A percentile compares a stretch with the other conserved stretches of the same genome.
Conservation (phyloP, 2,329 filamentous ascomycete genomes). For the Trichoderma simmonsii region DNA sequence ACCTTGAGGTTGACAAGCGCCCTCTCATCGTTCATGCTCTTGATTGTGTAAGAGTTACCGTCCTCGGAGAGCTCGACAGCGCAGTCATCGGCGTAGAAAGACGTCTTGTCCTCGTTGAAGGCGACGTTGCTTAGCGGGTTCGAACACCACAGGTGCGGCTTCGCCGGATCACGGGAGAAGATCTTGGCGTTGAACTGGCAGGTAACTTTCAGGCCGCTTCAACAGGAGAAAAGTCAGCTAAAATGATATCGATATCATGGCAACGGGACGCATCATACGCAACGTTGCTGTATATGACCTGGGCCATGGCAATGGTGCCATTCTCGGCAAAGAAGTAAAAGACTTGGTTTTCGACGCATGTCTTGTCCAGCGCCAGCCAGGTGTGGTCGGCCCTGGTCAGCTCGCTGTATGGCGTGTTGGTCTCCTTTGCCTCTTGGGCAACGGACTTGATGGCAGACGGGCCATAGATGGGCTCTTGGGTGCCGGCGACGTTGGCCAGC, state of each 20-base stretch:
- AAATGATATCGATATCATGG: background rate
- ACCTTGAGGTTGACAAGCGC: conserved; percentile 85
- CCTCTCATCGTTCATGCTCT: conserved; percentile 78
- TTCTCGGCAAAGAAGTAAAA: conserved; percentile 85
- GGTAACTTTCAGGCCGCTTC: conserved; percentile 82
- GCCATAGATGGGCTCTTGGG: conserved; percentile 94
- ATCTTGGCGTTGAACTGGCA: conserved; percentile 94
- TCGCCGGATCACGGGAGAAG: conserved; percentile 70
- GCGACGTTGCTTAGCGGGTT: conserved; percentile 74
- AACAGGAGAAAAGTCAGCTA: background rate
- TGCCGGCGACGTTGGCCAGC: conserved; percentile 81
- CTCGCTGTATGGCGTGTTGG: conserved; percentile 70
- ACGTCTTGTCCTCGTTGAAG: conserved; percentile 79
- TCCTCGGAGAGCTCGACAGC: conserved; percentile 84
- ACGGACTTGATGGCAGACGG: conserved; percentile 83
- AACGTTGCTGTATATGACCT: conserved; percentile 98
- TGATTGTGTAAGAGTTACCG: conserved; percentile 79
- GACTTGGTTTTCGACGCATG: conserved; percentile 88
- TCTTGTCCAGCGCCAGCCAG: conserved; percentile 79
- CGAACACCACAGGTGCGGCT: conserved; percentile 78
- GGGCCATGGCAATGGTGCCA: conserved; percentile 73
- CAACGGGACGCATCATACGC: conserved; percentile 56
- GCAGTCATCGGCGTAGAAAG: conserved; percentile 82
- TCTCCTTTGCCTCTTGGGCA: conserved; percentile 69
- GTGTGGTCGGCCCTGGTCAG: conserved; percentile 72